Percentiles rank a stretch among this genome's conserved stretches.
Evolutionary conservation across 1,284 basidiomycete genomes (phyloP).

Genomic region (Schizophyllum amplum): DNA sequence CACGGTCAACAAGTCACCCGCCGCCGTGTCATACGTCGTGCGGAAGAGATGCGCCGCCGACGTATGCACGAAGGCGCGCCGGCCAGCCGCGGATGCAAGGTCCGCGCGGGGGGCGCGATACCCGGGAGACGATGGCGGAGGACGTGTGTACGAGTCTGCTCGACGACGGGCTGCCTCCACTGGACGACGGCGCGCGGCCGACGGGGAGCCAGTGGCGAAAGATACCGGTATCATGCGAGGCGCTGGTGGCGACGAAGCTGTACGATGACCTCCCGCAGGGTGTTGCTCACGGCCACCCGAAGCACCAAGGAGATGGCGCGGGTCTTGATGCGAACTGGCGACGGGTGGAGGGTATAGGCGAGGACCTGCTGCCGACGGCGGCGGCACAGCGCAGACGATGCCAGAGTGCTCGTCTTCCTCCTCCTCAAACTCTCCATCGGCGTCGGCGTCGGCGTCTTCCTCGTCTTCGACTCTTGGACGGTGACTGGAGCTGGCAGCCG

Average conservation of each 20-base stretch:
- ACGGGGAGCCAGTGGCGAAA: not conserved
- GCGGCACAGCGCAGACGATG: too few relatives aligned
- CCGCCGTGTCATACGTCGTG: conserved; percentile 45
- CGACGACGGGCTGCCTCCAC: not conserved
- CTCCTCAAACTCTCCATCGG: conserved; percentile 20
- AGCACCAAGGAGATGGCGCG: too few relatives aligned
- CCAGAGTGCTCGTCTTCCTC: conserved; percentile 19
- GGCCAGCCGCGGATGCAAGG: conserved; percentile 44
- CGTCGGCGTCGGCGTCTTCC: conserved; percentile 22
- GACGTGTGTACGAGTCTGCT: not conserved
- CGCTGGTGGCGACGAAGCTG: not conserved
- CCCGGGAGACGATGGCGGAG: conserved; percentile 19
- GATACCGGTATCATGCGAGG: not conserved
- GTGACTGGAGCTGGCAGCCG: conserved; percentile 1
- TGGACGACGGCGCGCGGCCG: conserved; percentile 6
- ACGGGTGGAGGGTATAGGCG: not conserved
- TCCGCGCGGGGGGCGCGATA: conserved; percentile 40
- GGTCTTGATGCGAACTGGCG: not conserved
- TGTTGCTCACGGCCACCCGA: not conserved
- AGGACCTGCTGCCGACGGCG: not conserved
- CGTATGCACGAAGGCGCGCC: conserved; percentile 48
- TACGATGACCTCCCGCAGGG: not conserved
- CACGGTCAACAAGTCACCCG: conserved; percentile 57
- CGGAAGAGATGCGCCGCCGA: conserved; percentile 54
- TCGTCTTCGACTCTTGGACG: conserved; percentile 11